A percentile compares a stretch with the other conserved stretches of the same genome.
phyloP scores from a whole-genome alignment of 2,329 filamentous ascomycete genomes.

The Ophiostoma tasmaniense region DNA sequence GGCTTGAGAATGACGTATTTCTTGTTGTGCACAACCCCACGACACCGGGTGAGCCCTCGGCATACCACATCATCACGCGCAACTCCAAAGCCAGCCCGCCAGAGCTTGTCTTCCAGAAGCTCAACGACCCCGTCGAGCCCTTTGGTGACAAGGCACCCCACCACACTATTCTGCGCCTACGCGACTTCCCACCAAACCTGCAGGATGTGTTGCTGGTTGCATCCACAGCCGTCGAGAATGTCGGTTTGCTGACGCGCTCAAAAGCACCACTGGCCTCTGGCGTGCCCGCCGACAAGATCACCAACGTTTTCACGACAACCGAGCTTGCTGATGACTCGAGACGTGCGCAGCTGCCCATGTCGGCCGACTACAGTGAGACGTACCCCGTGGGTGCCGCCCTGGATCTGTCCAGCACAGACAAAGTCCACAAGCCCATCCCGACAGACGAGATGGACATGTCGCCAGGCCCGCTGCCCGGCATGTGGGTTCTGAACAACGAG shows the following conservation, averaged over 20 bases:
- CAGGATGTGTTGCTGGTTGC: constrained; percentile 75
- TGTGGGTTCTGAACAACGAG: constrained; percentile 82
- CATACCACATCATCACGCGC: constrained; percentile 73
- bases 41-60: constrained; percentile 52
- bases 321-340: constrained; percentile 64
- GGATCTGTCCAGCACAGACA: constrained; percentile 76
- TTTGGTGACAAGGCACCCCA: constrained; percentile 63
- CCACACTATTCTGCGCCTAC: constrained; percentile 68
- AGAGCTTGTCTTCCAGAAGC: constrained; percentile 62
- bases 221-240: constrained; percentile 70
- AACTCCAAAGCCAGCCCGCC: constrained; percentile 42
- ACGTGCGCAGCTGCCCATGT: constrained; percentile 67
- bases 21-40: constrained; percentile 68
- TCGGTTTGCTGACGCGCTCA: constrained; percentile 70
- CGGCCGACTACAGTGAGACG: constrained; percentile 59
- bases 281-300: constrained; percentile 49
- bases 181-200: constrained; percentile 70
- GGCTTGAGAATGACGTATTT: constrained; percentile 84
- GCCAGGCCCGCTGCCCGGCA: constrained; percentile 67
- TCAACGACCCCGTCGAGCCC: constrained; percentile 65
- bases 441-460: constrained; percentile 72
- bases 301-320: constrained; percentile 64
- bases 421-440: constrained; percentile 67
- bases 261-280: constrained; percentile 57
- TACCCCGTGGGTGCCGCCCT: constrained; percentile 69